Conservation (phyloP, 345 rosid genomes). For the Camelina neglecta region DNA sequence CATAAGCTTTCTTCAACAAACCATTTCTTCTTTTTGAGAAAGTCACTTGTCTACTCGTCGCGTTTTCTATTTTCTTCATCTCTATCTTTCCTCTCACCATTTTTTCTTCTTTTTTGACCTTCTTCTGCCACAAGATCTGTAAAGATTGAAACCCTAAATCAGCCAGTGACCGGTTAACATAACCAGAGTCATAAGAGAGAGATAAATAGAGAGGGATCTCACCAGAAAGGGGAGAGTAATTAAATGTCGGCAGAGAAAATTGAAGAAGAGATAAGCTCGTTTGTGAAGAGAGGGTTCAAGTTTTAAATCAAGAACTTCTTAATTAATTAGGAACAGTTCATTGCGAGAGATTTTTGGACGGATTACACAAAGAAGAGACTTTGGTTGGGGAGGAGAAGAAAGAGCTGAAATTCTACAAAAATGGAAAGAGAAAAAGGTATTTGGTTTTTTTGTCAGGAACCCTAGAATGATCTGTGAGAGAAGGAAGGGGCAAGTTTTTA, state of each 20-base stretch:
- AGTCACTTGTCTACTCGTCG: conserved; percentile 46
- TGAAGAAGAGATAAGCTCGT: conserved; percentile 17
- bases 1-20: conserved; percentile 48
- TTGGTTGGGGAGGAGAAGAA: conserved; percentile 5
- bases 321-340: not conserved
- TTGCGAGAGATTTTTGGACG: conserved; percentile 1
- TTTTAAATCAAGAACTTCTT: not conserved
- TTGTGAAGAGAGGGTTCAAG: not conserved
- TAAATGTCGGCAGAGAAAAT: conserved; percentile 13
- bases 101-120: conserved; percentile 32
- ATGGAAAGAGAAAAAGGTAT: conserved; percentile 38
- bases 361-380: not conserved
- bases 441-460: conserved; percentile 25
- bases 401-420: conserved; percentile 22
- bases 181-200: conserved; percentile 4
- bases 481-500: conserved; percentile 32
- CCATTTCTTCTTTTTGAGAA: conserved; percentile 47
- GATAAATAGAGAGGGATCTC: conserved; percentile 16
- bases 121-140: conserved; percentile 34
- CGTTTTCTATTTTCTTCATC: conserved; percentile 48
- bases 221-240: conserved; percentile 8
- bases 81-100: conserved; percentile 49
- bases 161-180: not conserved
- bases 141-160: conserved; percentile 29
- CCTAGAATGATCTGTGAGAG: conserved; percentile 40